Base-by-base conservation (phyloP, 2,329 filamentous ascomycete genomes). In the Talaromyces sp. region DNA sequence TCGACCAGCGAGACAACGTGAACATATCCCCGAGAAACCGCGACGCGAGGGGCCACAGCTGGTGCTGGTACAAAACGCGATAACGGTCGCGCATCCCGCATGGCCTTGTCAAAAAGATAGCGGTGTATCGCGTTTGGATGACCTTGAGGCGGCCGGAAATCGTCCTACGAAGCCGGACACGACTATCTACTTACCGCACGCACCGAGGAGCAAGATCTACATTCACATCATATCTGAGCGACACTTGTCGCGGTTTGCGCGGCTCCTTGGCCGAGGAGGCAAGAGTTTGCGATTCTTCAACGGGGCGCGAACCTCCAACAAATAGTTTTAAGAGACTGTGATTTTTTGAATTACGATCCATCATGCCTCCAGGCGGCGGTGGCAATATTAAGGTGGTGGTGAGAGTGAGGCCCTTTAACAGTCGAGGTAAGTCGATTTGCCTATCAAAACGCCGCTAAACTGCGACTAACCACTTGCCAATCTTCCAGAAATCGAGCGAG, bases 311-410 rank as follows among this genome's bases (percentile, higher is more conserved):
- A 57, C 33, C 53, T 42, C 55, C 53, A 33, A 49, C 44, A 27
- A 4, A 32, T 54, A 32, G 25, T 30, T 44, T 42, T 11, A 7
- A 33, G 57, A 27, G 30, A 27, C 22, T 7, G 25, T 53, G 49
- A 25, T 51, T 19, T 36, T 19, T 25, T 61, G 63, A 65, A 72
- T 76, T 65, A 77, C 42, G 25, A 64, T 64, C 51, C 67, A 77
- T 68, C 62, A 91, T 91, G 88, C 84, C 85, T 72, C 82, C 85
- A 69, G 83, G 85, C 69, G 91, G 91, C 72, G 92, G 90, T 80
- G 93, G 95, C 74, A 99, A 99, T 75, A 99, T 99, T 78, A 99
- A 99, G 88, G 95, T 99, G 81, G 95, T 99, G 83, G 95, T 99
- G 82, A 88, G 95, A 81, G 88, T 90, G 70, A 87, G 95, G 75